Conservation (phyloP, 129 eudicot species). For the Ambrosia artemisiifolia region DNA sequence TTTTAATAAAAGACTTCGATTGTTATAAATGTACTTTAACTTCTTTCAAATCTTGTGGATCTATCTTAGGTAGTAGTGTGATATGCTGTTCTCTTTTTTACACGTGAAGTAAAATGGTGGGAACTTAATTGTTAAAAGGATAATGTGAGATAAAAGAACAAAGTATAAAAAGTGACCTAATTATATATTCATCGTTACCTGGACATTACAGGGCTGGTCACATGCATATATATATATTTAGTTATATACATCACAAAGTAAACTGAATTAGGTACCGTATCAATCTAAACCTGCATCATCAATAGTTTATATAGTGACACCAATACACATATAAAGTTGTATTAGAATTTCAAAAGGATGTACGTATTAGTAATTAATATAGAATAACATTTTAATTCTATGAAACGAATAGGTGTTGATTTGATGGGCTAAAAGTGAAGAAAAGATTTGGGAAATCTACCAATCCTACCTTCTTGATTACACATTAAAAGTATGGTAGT, state of each 20-base stretch:
- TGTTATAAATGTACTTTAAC: background rate
- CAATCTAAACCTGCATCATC: too few relatives aligned
- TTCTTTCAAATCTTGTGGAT: background rate
- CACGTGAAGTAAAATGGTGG: background rate
- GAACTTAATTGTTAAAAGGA: background rate
- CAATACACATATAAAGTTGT: too few relatives aligned
- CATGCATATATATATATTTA: too few relatives aligned
- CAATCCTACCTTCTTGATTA: constrained; percentile 1
- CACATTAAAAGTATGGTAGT: background rate
- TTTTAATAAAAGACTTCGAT: background rate
- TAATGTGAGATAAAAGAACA: background rate
- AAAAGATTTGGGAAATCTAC: background rate
- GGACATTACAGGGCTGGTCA: background rate
- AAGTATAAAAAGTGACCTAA: background rate
- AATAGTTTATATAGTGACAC: too few relatives aligned
- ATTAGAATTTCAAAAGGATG: too few relatives aligned
- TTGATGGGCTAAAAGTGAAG: background rate
- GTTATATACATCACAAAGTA: too few relatives aligned
- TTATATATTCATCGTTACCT: background rate
- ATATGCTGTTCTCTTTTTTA: background rate
- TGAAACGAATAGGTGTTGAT: background rate
- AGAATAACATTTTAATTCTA: background rate
- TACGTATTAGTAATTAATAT: too few relatives aligned
- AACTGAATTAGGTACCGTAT: too few relatives aligned
- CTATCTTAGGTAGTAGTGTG: background rate